A percentile compares a stretch with the other conserved stretches of the same genome.
Conservation (phyloP, 2,329 filamentous ascomycete species). For the Fusarium solani-melongenae region DNA sequence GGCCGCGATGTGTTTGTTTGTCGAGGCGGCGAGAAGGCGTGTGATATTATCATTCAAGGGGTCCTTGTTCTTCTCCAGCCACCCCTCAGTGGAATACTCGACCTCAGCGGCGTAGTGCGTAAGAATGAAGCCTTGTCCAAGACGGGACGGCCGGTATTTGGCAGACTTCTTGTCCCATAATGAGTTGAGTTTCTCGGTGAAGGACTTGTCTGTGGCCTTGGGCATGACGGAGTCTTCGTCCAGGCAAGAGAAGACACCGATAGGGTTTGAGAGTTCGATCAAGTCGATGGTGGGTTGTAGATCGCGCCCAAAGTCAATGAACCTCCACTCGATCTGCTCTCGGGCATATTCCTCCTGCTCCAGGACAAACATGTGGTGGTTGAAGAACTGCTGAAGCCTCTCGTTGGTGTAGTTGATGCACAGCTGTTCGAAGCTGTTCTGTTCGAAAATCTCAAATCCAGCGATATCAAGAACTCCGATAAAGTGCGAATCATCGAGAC, state of each 20-base stretch:
- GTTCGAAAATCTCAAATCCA: constrained; percentile 98
- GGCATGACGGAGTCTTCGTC: constrained; percentile 99
- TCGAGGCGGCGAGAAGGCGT: constrained; percentile 83
- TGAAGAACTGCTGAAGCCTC: constrained; percentile 99
- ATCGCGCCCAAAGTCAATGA: constrained; percentile 98
- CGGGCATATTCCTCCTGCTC: constrained; percentile 98
- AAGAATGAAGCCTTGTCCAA: constrained; percentile 92
- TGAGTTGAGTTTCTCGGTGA: constrained; percentile 96
- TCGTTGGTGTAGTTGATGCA: constrained; percentile 99
- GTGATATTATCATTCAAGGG: constrained; percentile 98
- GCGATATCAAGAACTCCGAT: constrained; percentile 99
- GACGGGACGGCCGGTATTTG: constrained; percentile 89
- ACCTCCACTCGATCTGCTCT: constrained; percentile 99
- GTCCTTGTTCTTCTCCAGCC: constrained; percentile 99
- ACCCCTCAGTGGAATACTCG: constrained; percentile 93
- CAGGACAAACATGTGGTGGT: constrained; percentile 99
- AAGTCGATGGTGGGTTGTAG: constrained; percentile 97
- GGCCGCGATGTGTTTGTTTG: constrained; percentile 82
- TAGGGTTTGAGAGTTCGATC: constrained; percentile 95
- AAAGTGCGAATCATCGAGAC: constrained; percentile 90
- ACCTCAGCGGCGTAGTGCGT: constrained; percentile 98
- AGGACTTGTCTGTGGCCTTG: constrained; percentile 95
- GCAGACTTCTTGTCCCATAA: constrained; percentile 96
- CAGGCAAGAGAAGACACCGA: constrained; percentile 97
- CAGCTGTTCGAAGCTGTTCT: constrained; percentile 98